These are phyloP conservation scores for Backusella australiensis DNA, from an alignment of 192 early-diverging fungal genomes.

Conservation along the genomic window DNA sequence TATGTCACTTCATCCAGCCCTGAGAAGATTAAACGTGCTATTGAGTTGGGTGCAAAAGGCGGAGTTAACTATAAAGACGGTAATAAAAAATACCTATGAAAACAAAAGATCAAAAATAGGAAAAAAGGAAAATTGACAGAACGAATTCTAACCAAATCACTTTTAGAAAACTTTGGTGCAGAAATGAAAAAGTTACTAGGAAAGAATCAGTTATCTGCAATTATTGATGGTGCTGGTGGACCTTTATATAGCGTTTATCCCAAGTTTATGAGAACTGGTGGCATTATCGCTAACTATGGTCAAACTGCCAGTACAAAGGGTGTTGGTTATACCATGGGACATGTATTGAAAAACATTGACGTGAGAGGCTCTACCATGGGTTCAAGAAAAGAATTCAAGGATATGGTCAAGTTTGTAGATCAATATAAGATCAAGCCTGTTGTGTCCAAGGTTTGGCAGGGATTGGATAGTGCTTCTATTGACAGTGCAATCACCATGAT, in stretches of 20 bases:
- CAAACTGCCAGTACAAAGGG: conserved; percentile 46
- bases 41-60: conserved; percentile 61
- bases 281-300: conserved; percentile 60
- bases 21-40: conserved; percentile 60
- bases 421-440: conserved; percentile 57
- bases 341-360: conserved; percentile 61
- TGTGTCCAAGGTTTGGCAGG: conserved; percentile 52
- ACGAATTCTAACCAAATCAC: neutral
- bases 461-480: conserved; percentile 31
- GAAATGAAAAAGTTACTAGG: conserved; percentile 42
- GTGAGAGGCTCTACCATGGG: conserved; percentile 67
- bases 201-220: conserved; percentile 40
- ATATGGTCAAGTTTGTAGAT: conserved; percentile 60
- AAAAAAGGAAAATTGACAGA: neutral
- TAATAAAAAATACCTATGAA: conserved; percentile 19
- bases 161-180: conserved; percentile 43
- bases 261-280: conserved; percentile 45
- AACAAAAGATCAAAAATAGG: neutral
- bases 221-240: conserved; percentile 72
- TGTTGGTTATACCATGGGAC: conserved; percentile 42
- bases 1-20: conserved; percentile 66
- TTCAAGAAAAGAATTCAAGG: conserved; percentile 54
- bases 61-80: conserved; percentile 69
- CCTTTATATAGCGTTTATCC: conserved; percentile 40
- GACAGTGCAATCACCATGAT: conserved; percentile 27